Evolutionary conservation across 169 alveolate genomes (phyloP), one percentile per base, ranked within the genome.

Genomic region (Babesia sp.): DNA sequence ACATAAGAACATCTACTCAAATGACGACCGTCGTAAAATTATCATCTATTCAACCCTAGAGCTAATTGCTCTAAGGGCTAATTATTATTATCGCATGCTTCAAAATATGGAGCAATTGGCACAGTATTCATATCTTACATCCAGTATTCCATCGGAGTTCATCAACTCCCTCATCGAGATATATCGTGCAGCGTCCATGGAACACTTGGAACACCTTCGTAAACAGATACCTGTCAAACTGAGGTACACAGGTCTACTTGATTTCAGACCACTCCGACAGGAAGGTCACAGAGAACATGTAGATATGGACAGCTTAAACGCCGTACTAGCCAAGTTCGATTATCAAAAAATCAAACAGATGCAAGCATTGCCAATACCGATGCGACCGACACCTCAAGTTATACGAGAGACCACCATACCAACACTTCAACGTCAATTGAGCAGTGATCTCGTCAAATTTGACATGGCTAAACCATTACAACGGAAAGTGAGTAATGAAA

Each of bases 71-170:
- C 53, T 50, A 14, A 72, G 83, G 53, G 74, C 75, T 24, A 39
- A 60, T 22, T 18, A 72, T 34, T 63, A 72, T 66, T 72, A 57
- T 72, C 59, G 73, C 53, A 72, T 24, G 53, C 6, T 58, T n/a
- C 44, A 45, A 7, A 57, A 72, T 39, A 53, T 72, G 74, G 48
- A 48, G 36, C 51, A 42, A n/a, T 33, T 72, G 66, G 68, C 41
- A 2, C 55, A 24, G 22, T 41, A 59, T 37, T 36, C 68, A 8
- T 11, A 14, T 29, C 26, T 36, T 12, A 57, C 42, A 7, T 18
- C 16, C 26, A 14, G 12, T 16, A 6, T 46, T 11, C 63, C 63
- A 16, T 7, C 18, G 44, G 45, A 42, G 28, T 46, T 72, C 24
- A 26, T 72, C 45, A 26, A n/a, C 16, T 0, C 63, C 1, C 24